These are phyloP conservation scores for Thuja plicata DNA, from an alignment of 83 land plant species.

Conservation along the genomic window DNA sequence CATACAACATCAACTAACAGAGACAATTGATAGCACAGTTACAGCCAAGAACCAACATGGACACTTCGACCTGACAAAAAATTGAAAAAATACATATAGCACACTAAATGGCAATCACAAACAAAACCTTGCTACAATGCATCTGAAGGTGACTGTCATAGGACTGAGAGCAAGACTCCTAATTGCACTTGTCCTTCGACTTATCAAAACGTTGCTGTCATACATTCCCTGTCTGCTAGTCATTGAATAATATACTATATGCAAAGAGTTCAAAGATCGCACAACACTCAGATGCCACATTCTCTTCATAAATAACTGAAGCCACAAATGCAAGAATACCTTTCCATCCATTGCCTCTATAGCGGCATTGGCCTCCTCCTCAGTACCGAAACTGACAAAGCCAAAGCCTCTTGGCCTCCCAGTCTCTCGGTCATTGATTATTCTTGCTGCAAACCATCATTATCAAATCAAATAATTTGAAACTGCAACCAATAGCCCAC, in stretches of 20 bases:
- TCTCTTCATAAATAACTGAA: not conserved
- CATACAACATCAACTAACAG: not conserved
- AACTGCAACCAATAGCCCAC: not conserved
- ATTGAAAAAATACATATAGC: not conserved
- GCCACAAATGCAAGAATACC: constrained; percentile 22
- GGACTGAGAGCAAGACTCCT: too few species aligned
- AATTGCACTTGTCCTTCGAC: too few species aligned
- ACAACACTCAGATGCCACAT: not conserved
- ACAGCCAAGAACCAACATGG: not conserved
- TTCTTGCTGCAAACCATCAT: constrained; percentile 35
- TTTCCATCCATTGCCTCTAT: constrained; percentile 54
- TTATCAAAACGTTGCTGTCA: too few species aligned
- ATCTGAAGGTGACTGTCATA: not conserved
- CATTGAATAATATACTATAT: too few species aligned
- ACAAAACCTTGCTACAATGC: not conserved
- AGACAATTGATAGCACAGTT: not conserved
- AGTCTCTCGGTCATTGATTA: constrained; percentile 59
- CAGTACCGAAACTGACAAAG: constrained; percentile 42
- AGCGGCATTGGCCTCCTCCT: constrained; percentile 56
- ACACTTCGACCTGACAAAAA: not conserved
- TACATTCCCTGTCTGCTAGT: too few species aligned
- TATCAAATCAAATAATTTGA: not conserved
- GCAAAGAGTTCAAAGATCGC: not conserved
- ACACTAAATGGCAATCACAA: not conserved
- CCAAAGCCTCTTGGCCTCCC: constrained; percentile 72